Conservation (phyloP, 345 rosid species). For the Linum trigynum region DNA sequence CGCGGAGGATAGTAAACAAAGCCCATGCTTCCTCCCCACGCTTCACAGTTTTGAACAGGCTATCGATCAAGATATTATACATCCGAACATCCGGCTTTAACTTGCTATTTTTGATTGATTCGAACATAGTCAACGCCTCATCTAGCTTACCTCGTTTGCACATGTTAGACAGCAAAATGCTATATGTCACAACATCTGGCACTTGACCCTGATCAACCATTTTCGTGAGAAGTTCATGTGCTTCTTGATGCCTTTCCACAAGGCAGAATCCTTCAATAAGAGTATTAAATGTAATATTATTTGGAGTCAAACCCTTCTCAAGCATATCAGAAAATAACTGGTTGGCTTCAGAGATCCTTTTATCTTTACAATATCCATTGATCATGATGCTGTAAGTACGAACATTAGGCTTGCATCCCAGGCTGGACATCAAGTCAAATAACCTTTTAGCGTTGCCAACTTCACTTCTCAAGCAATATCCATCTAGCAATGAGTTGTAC, state of each 20-base stretch:
- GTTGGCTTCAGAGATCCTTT: constrained; percentile 2
- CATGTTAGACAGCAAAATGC: neutral
- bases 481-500: neutral
- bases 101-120: neutral
- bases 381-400: neutral
- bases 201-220: neutral
- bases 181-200: neutral
- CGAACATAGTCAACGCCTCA: neutral
- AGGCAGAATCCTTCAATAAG: neutral
- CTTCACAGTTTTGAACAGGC: neutral
- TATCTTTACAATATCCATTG: neutral
- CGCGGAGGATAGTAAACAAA: neutral
- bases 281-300: neutral
- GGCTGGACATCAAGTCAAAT: neutral
- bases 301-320: neutral
- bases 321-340: neutral
- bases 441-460: neutral
- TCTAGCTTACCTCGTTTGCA: constrained; percentile 2
- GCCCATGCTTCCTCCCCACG: neutral
- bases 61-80: neutral
- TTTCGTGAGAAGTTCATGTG: neutral
- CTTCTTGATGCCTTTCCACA: neutral
- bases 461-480: neutral
- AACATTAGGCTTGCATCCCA: neutral
- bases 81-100: neutral